phyloP scores from a whole-genome alignment of 176 grass and related monocot genomes.

The Raddia distichophylla region DNA sequence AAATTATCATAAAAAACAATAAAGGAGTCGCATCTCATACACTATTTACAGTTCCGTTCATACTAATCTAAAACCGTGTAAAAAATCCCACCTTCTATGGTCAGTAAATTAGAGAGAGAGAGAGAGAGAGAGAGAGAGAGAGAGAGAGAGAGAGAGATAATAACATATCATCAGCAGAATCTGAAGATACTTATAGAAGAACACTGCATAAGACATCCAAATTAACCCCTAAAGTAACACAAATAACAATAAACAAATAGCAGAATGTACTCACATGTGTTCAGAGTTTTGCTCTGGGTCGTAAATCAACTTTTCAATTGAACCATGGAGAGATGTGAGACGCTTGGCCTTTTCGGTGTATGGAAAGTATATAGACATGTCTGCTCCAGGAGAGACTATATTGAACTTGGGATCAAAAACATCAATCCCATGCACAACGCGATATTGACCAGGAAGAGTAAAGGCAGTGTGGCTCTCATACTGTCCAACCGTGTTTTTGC shows the following conservation, averaged over 20 bases:
- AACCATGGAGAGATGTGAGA: constrained; percentile 84
- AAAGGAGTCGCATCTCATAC: neutral
- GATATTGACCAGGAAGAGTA: constrained; percentile 82
- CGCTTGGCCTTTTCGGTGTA: constrained; percentile 71
- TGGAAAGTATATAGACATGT: constrained; percentile 94
- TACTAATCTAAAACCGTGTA: neutral
- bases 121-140: too few relatives aligned
- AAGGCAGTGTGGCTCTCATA: constrained; percentile 93
- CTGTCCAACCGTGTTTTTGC: constrained; percentile 96
- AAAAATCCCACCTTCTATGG: neutral
- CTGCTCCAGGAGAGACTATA: constrained; percentile 91
- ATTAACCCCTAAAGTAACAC: neutral
- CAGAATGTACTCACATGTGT: constrained; percentile 78
- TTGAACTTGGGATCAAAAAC: constrained; percentile 99
- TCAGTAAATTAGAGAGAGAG: neutral
- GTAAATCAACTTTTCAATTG: constrained; percentile 80
- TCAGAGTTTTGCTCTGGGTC: constrained; percentile 77
- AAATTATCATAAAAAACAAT: constrained; percentile 20
- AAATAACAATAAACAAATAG: neutral
- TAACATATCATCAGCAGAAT: neutral
- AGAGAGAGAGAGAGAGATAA: too few relatives aligned
- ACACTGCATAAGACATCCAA: neutral
- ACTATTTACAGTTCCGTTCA: neutral
- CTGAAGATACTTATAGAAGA: neutral
- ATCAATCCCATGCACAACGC: constrained; percentile 91